Percentiles rank a stretch among this genome's conserved stretches.
These are phyloP conservation scores for Saccharomycopsis vini DNA, from an alignment of 805 yeast species.

Conservation along the genomic window DNA sequence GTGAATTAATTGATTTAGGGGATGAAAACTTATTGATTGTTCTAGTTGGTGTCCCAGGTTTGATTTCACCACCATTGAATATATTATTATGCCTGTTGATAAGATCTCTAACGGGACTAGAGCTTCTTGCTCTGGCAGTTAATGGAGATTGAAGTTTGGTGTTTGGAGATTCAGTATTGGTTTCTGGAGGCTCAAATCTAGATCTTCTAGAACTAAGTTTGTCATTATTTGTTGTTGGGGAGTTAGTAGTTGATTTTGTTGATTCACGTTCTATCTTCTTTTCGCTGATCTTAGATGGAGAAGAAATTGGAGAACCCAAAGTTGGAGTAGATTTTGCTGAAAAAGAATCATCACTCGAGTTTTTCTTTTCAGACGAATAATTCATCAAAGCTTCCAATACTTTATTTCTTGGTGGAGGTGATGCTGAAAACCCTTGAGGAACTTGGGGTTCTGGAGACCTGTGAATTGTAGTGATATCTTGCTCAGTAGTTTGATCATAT, in stretches of 20 bases:
- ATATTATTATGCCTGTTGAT: slow-evolving; percentile 9
- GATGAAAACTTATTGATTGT: background rate
- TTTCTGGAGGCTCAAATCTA: background rate
- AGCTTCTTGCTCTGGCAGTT: slow-evolving; percentile 2
- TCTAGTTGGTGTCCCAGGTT: background rate
- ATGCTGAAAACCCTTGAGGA: background rate
- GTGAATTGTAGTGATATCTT: background rate
- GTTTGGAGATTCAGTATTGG: background rate
- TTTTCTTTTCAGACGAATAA: background rate
- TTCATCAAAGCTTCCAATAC: slow-evolving; percentile 2
- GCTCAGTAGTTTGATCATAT: background rate
- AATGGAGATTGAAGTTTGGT: background rate
- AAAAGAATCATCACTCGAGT: too few relatives aligned
- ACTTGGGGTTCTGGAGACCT: too few relatives aligned
- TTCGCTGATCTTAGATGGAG: too few relatives aligned
- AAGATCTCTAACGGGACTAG: slow-evolving; percentile 14
- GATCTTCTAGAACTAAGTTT: background rate
- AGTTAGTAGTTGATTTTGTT: too few relatives aligned
- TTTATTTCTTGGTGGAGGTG: slow-evolving; percentile 1
- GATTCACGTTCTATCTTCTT: too few relatives aligned
- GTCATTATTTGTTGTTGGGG: background rate
- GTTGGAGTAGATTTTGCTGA: too few relatives aligned
- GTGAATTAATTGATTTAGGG: slow-evolving; percentile 1
- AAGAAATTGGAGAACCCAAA: background rate
- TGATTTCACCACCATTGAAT: too few relatives aligned